These are phyloP conservation scores for Tetrahymena borealis DNA, from an alignment of 73 alveolate genomes.

Conservation along the genomic window DNA sequence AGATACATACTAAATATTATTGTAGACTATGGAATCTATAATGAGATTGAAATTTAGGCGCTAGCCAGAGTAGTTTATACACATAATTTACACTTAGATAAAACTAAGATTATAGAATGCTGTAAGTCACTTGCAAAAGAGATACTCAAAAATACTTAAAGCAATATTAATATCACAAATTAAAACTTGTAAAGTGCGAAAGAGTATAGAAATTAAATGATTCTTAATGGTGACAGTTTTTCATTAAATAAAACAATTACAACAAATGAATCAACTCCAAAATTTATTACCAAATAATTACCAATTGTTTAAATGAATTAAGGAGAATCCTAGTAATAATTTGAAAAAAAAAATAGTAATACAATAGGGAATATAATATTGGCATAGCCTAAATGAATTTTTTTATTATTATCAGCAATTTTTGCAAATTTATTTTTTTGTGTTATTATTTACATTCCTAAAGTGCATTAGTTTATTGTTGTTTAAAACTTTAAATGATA, in stretches of 20 bases:
- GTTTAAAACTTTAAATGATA: too few relatives aligned
- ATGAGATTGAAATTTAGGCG: background rate
- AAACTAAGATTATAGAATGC: background rate
- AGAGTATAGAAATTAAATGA: background rate
- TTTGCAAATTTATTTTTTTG: too few relatives aligned
- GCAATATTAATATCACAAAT: background rate
- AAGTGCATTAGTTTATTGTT: too few relatives aligned
- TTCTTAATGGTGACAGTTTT: background rate
- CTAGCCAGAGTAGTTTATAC: background rate
- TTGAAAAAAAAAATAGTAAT: too few relatives aligned
- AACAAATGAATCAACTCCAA: background rate
- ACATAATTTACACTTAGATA: background rate
- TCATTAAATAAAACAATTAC: background rate
- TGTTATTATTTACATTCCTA: too few relatives aligned
- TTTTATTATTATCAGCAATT: too few relatives aligned
- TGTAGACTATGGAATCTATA: background rate
- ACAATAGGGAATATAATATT: too few relatives aligned
- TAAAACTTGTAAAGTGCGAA: background rate
- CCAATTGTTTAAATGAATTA: too few relatives aligned
- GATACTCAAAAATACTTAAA: background rate
- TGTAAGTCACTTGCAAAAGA: background rate
- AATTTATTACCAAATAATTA: background rate
- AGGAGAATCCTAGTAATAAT: too few relatives aligned
- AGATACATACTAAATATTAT: background rate
- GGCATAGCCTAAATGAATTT: too few relatives aligned